Base-by-base conservation (phyloP, 2,329 filamentous ascomycete species). In the Clarireedia sp. region DNA sequence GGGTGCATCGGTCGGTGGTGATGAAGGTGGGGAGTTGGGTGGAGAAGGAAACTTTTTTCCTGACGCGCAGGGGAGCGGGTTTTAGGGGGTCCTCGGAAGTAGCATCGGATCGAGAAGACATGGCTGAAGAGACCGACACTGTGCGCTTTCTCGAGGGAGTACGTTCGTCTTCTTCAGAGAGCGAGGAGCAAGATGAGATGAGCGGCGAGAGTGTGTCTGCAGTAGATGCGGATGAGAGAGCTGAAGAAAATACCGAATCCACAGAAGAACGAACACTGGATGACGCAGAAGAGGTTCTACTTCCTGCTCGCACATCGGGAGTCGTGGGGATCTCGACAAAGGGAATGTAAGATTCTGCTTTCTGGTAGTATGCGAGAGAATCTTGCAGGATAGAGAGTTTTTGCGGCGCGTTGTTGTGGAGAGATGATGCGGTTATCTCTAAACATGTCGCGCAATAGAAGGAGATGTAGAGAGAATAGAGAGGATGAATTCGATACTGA, bases 31-130 rank as follows among this genome's bases (percentile, higher is more conserved):
- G 46, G 12, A 24, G 26, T 52, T 12, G 17, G 21, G 29, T 36
- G 4, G 48, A 55, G 51, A 68, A 68, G 17, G 66, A 66, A 23
- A 68, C 66, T 50, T 62, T 67, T 57, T 68, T 68, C 48, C 64
- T 61, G 9, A 59, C 49, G 14, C 57, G 57, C 16, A 62, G 56
- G n/a, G 60, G 59, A 29, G 45, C 43, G 1, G 60, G 59, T 33
- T 16, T 56, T 16, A 44, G 52, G 17, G 38, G 26, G 29, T 44
- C 46, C 7, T 44, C 23, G 29, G 48, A 47, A 46, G 37, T 45
- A 19, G 17, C 7, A 7, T 16, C 37, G 3, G 48, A 53, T 24
- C 38, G 33, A 24, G 36, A 55, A 19, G 38, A 38, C 53, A 8
- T 49, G 23, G 19, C 38, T 46, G 44, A 50, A 43, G 43, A 54